Conservation (phyloP, 108 stramenopile species). For the Cyclotella sp. region DNA sequence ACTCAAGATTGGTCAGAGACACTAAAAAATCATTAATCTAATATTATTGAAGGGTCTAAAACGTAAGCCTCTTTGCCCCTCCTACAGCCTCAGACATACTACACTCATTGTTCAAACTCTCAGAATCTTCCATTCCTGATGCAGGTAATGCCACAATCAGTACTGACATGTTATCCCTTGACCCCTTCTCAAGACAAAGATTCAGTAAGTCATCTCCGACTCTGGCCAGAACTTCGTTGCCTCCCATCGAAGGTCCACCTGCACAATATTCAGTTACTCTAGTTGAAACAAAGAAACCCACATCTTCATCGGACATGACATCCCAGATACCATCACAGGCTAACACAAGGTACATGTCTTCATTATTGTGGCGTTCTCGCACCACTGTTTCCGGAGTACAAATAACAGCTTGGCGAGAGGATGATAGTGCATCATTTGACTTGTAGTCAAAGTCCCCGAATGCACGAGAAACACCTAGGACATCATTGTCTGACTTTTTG, state of each 20-base stretch:
- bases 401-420: conserved; percentile 84
- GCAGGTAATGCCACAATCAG: conserved; percentile 73
- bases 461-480: conserved; percentile 84
- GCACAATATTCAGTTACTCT: conserved; percentile 34
- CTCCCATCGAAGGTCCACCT: not conserved
- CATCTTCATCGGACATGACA: conserved; percentile 82
- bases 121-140: conserved; percentile 13
- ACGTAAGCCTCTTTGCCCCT: not conserved
- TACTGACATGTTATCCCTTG: conserved; percentile 90
- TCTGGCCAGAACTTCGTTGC: conserved; percentile 56
- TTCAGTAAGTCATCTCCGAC: conserved; percentile 76
- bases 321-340: conserved; percentile 96
- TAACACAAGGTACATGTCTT: conserved; percentile 79
- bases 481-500: conserved; percentile 47
- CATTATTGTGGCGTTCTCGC: conserved; percentile 55
- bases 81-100: not conserved
- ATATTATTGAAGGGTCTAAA: not conserved
- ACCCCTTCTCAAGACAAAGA: conserved; percentile 70
- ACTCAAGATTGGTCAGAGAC: too few species aligned
- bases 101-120: not conserved
- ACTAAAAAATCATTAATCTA: too few species aligned
- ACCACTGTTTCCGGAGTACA: conserved; percentile 78
- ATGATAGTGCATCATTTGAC: conserved; percentile 59
- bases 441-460: conserved; percentile 97
- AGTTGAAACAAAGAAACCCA: conserved; percentile 69